A percentile compares a stretch with the other conserved stretches of the same genome.
Evolutionary conservation across 2,329 filamentous ascomycete species (phyloP).

Genomic region (Pestalotiopsis sp.): DNA sequence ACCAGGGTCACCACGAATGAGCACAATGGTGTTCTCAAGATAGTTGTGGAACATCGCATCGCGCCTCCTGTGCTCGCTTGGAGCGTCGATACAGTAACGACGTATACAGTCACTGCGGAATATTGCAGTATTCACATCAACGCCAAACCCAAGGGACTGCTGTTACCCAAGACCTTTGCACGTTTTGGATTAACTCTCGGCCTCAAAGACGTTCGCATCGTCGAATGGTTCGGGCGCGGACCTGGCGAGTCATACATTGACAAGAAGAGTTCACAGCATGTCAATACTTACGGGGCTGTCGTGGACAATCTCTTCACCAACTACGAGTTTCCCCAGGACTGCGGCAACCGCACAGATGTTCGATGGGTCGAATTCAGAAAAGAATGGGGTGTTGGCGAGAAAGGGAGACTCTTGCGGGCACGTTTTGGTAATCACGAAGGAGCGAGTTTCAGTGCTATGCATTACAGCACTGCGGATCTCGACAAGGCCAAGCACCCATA

Average conservation of each 20-base stretch:
- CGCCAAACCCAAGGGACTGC: constrained; percentile 46
- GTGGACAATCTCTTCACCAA: constrained; percentile 57
- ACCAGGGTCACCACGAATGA: constrained; percentile 32
- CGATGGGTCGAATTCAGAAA: constrained; percentile 56
- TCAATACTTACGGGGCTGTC: constrained; percentile 52
- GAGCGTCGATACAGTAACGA: constrained; percentile 51
- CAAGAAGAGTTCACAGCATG: constrained; percentile 60
- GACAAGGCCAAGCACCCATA: constrained; percentile 60
- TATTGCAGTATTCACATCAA: constrained; percentile 51
- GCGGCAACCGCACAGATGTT: constrained; percentile 64
- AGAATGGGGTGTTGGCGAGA: constrained; percentile 28
- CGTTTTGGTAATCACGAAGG: constrained; percentile 47
- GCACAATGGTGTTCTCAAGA: constrained; percentile 33
- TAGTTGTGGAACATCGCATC: constrained; percentile 54
- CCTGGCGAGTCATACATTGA: constrained; percentile 69
- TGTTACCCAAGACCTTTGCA: constrained; percentile 59
- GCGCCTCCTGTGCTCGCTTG: constrained; percentile 67
- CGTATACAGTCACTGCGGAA: constrained; percentile 55
- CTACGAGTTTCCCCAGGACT: constrained; percentile 72
- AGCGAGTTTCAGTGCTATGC: constrained; percentile 57
- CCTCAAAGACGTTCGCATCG: constrained; percentile 37
- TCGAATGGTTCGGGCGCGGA: constrained; percentile 69
- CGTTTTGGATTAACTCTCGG: constrained; percentile 62
- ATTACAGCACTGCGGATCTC: constrained; percentile 56
- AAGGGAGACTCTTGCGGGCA: constrained; percentile 41